phyloP scores from a whole-genome alignment of 257 asterid species.

The Solanum piurae region DNA sequence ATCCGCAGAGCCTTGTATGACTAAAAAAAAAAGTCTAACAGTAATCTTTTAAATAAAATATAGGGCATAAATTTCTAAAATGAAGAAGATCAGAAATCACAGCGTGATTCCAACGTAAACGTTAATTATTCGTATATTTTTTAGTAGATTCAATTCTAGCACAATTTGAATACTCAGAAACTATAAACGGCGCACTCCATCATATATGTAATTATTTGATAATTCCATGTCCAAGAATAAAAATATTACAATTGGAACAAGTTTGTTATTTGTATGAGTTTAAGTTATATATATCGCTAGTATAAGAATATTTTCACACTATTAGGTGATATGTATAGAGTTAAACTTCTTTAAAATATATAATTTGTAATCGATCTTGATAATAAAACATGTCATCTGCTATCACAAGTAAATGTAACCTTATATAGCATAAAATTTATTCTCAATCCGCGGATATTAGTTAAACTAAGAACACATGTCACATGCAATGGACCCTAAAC shows the following conservation, averaged over 20 bases:
- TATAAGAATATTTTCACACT: not conserved
- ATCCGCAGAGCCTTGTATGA: not conserved
- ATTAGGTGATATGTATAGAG: not conserved
- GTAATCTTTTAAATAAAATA: not conserved
- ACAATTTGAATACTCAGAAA: not conserved
- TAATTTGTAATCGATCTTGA: not conserved
- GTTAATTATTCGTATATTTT: not conserved
- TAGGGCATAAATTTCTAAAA: not conserved
- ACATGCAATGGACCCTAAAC: slow-evolving; percentile 28
- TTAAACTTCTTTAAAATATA: not conserved
- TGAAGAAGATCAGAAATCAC: slow-evolving; percentile 7
- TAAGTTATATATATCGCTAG: not conserved
- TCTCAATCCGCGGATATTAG: not conserved
- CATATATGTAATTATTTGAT: not conserved
- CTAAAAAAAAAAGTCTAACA: not conserved
- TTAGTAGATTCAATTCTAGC: not conserved
- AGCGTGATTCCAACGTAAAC: slow-evolving; percentile 7
- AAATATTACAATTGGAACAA: not conserved
- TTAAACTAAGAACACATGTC: not conserved
- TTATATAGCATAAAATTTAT: not conserved
- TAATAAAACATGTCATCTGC: not conserved
- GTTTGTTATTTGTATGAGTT: not conserved
- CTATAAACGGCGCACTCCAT: not conserved
- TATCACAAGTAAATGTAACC: not conserved
- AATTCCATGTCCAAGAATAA: not conserved